Evolutionary conservation across 73 alveolate genomes (phyloP).

Genomic region (Blepharisma japonicum): DNA sequence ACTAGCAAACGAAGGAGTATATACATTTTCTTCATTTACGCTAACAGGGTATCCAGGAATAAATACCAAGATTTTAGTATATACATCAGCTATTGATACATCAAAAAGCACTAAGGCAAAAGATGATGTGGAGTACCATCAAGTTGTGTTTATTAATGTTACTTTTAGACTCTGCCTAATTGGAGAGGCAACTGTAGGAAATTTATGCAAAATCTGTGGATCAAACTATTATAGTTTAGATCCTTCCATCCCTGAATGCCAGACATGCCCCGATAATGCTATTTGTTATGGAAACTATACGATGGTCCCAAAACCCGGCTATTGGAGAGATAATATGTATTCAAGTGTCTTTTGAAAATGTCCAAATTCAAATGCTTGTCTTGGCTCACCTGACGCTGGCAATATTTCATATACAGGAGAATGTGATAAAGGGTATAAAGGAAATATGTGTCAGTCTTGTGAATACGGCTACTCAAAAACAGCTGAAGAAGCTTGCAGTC

Average conservation of each 20-base stretch:
- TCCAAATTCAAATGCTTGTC: constrained; percentile 41
- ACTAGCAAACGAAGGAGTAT: not conserved
- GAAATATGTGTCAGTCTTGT: constrained; percentile 66
- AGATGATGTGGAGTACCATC: not conserved
- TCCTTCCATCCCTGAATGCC: constrained; percentile 1
- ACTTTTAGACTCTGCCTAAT: not conserved
- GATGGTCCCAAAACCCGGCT: constrained; percentile 18
- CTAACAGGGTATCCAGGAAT: not conserved
- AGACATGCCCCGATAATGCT: not conserved
- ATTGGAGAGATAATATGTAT: constrained; percentile 24
- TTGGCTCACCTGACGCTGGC: constrained; percentile 44
- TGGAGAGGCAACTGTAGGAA: not conserved
- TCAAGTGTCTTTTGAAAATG: constrained; percentile 39
- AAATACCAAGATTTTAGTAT: not conserved
- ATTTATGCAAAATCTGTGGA: not conserved
- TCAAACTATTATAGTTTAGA: not conserved
- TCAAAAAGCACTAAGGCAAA: not conserved
- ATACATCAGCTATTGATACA: not conserved
- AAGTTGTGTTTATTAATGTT: not conserved
- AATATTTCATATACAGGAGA: constrained; percentile 53
- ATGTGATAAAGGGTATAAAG: constrained; percentile 58
- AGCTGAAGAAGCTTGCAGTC: constrained; percentile 45
- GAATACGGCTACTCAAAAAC: constrained; percentile 60
- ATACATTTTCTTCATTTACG: not conserved
- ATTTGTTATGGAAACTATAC: constrained; percentile 18